Evolutionary conservation across 1,284 basidiomycete species (phyloP).

Genomic region (Ceratobasidium sp.): DNA sequence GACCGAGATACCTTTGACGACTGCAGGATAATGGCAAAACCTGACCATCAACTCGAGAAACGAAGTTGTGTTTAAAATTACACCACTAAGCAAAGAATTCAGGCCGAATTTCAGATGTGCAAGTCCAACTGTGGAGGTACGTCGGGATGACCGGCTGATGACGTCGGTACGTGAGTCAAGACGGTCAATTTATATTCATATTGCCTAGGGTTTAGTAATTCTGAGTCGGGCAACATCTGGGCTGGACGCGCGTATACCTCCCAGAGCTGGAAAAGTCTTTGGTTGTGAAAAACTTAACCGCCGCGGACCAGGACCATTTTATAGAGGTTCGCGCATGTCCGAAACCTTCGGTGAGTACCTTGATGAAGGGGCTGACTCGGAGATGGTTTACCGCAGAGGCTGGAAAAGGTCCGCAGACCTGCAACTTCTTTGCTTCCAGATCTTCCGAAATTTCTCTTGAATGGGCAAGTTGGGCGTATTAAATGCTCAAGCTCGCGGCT

Average conservation of each 20-base stretch:
- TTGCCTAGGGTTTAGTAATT: slow-evolving; percentile 6
- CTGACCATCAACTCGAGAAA: slow-evolving; percentile 26
- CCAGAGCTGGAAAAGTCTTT: slow-evolving; percentile 21
- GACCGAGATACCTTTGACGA: background rate
- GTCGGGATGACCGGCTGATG: background rate
- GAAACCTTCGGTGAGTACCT: background rate
- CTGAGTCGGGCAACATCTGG: background rate
- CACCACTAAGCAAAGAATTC: background rate
- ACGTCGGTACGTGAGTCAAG: background rate
- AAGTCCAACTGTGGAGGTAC: slow-evolving; percentile 24
- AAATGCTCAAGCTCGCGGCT: background rate
- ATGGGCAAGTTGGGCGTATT: slow-evolving; percentile 7
- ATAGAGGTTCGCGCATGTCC: slow-evolving; percentile 15
- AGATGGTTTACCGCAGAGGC: background rate
- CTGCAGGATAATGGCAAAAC: background rate
- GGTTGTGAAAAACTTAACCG: slow-evolving; percentile 16
- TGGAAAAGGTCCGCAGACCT: background rate
- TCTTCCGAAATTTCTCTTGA: slow-evolving; percentile 11
- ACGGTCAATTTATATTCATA: background rate
- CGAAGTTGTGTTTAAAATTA: slow-evolving; percentile 18
- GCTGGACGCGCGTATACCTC: slow-evolving; percentile 13
- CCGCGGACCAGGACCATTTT: slow-evolving; percentile 13
- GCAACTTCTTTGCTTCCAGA: slow-evolving; percentile 1
- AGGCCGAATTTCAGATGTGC: slow-evolving; percentile 23
- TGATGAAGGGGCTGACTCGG: background rate